These are phyloP conservation scores for Quercus rubra DNA, from an alignment of 306 rosid species.

Conservation along the genomic window DNA sequence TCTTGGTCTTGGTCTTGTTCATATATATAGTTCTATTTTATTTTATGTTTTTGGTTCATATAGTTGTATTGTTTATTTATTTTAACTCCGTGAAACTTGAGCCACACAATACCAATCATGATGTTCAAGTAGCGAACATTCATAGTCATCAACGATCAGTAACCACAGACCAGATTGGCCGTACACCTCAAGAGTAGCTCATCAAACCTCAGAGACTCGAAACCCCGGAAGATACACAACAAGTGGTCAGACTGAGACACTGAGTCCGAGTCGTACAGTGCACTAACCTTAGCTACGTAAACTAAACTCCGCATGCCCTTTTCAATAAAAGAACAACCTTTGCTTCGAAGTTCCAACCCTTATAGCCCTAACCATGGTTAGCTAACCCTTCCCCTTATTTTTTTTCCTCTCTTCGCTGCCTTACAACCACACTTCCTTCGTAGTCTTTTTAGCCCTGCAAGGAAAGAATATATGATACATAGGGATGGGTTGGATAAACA, in stretches of 20 bases:
- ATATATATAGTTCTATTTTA: too few relatives aligned
- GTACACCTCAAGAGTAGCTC: constrained; percentile 5
- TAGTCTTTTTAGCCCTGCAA: constrained; percentile 1
- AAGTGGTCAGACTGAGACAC: constrained; percentile 46
- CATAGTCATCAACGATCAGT: neutral
- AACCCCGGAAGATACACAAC: constrained; percentile 43
- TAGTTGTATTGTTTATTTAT: neutral
- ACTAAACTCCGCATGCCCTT: neutral
- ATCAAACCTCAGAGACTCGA: constrained; percentile 29
- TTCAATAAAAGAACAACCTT: neutral
- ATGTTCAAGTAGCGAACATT: neutral
- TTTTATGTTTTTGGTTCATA: neutral
- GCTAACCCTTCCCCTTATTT: neutral
- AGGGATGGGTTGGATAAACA: constrained; percentile 8
- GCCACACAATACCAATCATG: neutral
- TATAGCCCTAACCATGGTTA: constrained; percentile 35
- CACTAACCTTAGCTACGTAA: constrained; percentile 3
- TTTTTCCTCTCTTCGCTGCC: neutral
- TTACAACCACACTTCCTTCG: constrained; percentile 9
- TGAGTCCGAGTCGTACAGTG: constrained; percentile 20
- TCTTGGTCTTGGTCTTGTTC: neutral
- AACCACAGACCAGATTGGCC: neutral
- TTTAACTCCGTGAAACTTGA: neutral
- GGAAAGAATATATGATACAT: neutral
- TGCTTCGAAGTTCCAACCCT: constrained; percentile 16